A percentile compares a stretch with the other conserved stretches of the same genome.
Conservation (phyloP, 1,284 basidiomycete genomes). For the Lentinula novae-zelandiae region DNA sequence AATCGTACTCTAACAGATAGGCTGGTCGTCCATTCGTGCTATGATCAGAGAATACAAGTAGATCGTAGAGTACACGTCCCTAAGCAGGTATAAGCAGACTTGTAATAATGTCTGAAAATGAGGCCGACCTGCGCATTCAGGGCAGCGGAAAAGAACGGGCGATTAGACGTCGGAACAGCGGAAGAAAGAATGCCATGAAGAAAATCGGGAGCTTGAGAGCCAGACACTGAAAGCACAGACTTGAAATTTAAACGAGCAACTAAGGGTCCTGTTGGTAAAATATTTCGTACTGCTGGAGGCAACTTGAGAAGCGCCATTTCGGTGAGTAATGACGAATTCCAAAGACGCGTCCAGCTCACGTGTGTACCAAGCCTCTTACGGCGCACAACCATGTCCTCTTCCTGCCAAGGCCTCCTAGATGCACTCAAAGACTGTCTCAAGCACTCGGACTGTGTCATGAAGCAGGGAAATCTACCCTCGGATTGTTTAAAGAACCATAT, state of each 20-base stretch:
- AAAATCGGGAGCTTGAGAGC: conserved; percentile 82
- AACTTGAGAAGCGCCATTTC: conserved; percentile 22
- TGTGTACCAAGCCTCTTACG: neutral
- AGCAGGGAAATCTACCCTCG: conserved; percentile 68
- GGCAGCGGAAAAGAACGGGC: conserved; percentile 76
- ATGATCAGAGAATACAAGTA: conserved; percentile 75
- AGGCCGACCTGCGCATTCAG: conserved; percentile 79
- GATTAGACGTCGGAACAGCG: conserved; percentile 47
- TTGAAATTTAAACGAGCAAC: conserved; percentile 61
- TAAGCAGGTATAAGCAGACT: conserved; percentile 27
- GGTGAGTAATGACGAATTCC: conserved; percentile 1
- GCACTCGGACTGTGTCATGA: conserved; percentile 79
- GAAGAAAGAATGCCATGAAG: conserved; percentile 83
- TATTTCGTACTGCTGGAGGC: conserved; percentile 36
- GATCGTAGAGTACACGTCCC: conserved; percentile 89
- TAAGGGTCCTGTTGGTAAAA: conserved; percentile 51
- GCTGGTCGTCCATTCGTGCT: conserved; percentile 43
- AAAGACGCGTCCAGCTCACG: neutral
- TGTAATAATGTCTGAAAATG: conserved; percentile 5
- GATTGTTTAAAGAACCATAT: conserved; percentile 74
- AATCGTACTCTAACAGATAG: conserved; percentile 77
- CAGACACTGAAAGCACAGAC: conserved; percentile 72
- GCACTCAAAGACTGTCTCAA: conserved; percentile 79
- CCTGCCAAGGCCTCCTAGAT: conserved; percentile 68
- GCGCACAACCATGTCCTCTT: conserved; percentile 59